Percentiles rank a stretch among this genome's conserved stretches.
These are phyloP conservation scores for Austroboletus olivaceoglutinosus DNA, from an alignment of 1,284 basidiomycete genomes.

Conservation along the genomic window DNA sequence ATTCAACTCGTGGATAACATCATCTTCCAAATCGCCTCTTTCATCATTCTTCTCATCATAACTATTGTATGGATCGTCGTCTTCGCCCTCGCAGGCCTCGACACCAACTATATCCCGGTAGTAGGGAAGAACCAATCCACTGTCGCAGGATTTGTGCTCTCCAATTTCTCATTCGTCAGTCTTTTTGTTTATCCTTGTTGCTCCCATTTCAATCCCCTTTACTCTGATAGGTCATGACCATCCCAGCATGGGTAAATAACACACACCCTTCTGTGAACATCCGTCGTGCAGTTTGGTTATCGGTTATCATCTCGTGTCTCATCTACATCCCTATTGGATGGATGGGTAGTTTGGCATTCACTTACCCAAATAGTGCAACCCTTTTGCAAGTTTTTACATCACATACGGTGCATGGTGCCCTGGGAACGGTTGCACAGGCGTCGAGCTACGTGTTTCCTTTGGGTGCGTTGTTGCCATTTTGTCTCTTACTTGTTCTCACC, in stretches of 20 bases:
- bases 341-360: slow-evolving; percentile 21
- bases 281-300: slow-evolving; percentile 22
- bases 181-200: not conserved
- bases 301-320: slow-evolving; percentile 22
- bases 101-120: slow-evolving; percentile 3
- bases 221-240: slow-evolving; percentile 18
- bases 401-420: not conserved
- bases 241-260: slow-evolving; percentile 30
- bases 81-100: slow-evolving; percentile 15
- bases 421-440: slow-evolving; percentile 10
- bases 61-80: slow-evolving; percentile 20
- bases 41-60: slow-evolving; percentile 21
- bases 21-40: slow-evolving; percentile 24
- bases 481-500: not conserved
- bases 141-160: slow-evolving; percentile 23
- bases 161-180: slow-evolving; percentile 27
- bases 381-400: slow-evolving; percentile 18
- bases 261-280: slow-evolving; percentile 23
- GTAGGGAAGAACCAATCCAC: slow-evolving; percentile 18
- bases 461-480: slow-evolving; percentile 7
- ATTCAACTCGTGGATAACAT: slow-evolving; percentile 26
- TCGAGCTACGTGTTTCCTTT: slow-evolving; percentile 26
- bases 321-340: slow-evolving; percentile 26
- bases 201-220: not conserved
- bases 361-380: slow-evolving; percentile 8